A percentile compares a stretch with the other conserved stretches of the same genome.
Evolutionary conservation across 2,329 filamentous ascomycete genomes (phyloP).

Genomic region (Neodidymelliopsis sp.): DNA sequence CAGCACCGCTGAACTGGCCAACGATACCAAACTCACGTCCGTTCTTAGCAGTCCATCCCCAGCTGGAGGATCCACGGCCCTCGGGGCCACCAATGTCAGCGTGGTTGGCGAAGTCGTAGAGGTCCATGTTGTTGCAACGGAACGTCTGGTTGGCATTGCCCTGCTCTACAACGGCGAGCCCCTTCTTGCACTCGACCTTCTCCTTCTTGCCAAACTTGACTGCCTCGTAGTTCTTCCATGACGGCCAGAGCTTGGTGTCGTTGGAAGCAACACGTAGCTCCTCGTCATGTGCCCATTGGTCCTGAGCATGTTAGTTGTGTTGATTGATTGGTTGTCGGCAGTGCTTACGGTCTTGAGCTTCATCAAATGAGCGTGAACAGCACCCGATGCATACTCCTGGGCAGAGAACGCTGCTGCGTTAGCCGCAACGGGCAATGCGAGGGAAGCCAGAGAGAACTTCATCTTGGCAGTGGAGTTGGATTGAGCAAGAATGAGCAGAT

Average conservation of each 20-base stretch:
- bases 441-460: constrained; percentile 33
- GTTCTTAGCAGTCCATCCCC: constrained; percentile 61
- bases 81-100: constrained; percentile 58
- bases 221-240: constrained; percentile 26
- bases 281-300: constrained; percentile 33
- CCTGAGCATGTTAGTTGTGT: constrained; percentile 9
- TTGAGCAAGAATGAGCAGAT: constrained; percentile 37
- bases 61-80: constrained; percentile 54
- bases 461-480: constrained; percentile 29
- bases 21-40: constrained; percentile 63
- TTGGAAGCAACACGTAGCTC: constrained; percentile 14
- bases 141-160: constrained; percentile 36
- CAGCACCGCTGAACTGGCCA: constrained; percentile 61
- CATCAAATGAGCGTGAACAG: constrained; percentile 36
- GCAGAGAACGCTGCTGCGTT: constrained; percentile 33
- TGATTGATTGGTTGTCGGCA: neutral
- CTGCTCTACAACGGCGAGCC: constrained; percentile 30
- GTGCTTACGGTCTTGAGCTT: constrained; percentile 32
- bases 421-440: constrained; percentile 31
- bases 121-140: constrained; percentile 54
- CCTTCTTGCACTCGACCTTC: constrained; percentile 31
- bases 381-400: constrained; percentile 34
- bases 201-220: constrained; percentile 27
- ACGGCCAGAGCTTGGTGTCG: constrained; percentile 26
- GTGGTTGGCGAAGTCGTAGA: constrained; percentile 64